Evolutionary conservation across 805 yeast species (phyloP).

Genomic region (Phaffomyces opuntiae): DNA sequence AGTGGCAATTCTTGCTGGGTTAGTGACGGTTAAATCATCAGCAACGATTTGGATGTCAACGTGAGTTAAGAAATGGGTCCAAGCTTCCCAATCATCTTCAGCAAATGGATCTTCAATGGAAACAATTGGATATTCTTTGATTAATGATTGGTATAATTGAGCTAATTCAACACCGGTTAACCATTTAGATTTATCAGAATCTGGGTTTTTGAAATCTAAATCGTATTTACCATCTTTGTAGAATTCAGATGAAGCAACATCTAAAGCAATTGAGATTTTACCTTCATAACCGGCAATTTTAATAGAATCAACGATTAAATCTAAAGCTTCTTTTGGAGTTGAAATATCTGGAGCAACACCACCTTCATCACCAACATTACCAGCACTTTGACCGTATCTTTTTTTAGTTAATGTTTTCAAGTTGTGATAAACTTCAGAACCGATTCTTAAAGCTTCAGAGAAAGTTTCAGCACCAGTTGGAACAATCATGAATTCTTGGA

Average conservation of each 20-base stretch:
- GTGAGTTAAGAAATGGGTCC: constrained; percentile 80
- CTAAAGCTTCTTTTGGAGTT: constrained; percentile 95
- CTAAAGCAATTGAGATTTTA: constrained; percentile 85
- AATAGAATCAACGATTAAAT: constrained; percentile 85
- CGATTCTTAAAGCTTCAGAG: constrained; percentile 94
- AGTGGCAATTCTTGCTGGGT: constrained; percentile 88
- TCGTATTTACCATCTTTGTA: constrained; percentile 96
- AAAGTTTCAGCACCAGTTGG: constrained; percentile 88
- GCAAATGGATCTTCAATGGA: constrained; percentile 99
- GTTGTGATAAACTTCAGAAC: constrained; percentile 96
- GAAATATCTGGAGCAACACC: constrained; percentile 99
- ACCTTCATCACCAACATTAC: constrained; percentile 99
- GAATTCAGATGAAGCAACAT: constrained; percentile 97
- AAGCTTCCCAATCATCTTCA: constrained; percentile 99
- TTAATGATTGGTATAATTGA: constrained; percentile 69
- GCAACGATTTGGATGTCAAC: constrained; percentile 87
- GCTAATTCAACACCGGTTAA: constrained; percentile 84
- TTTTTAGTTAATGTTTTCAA: constrained; percentile 89
- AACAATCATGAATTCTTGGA: constrained; percentile 99
- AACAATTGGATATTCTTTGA: constrained; percentile 92
- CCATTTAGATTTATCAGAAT: constrained; percentile 87
- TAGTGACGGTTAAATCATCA: constrained; percentile 98
- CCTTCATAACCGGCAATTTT: constrained; percentile 94
- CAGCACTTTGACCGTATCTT: constrained; percentile 96
- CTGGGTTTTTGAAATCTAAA: constrained; percentile 96